Base-by-base conservation (phyloP, 2,329 filamentous ascomycete genomes). In the Talaromyces piceae region DNA sequence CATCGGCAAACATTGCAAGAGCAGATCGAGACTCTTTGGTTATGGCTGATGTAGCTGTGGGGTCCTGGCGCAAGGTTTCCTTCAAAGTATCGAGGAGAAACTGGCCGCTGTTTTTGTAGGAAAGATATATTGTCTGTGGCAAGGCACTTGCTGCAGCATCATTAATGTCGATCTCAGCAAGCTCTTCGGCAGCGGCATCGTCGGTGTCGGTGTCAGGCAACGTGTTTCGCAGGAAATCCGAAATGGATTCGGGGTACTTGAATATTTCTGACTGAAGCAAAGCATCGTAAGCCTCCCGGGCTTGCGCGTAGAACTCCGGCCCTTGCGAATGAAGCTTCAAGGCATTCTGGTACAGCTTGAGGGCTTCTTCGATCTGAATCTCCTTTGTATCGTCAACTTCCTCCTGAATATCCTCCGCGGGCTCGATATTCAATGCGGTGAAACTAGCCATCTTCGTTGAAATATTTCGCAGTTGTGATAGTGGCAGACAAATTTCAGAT, bases 311-410 rank as follows among this genome's bases (percentile, higher is more conserved):
- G 49, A 83, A 87, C 16, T 74, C 73, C 0, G 87, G 83, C 2
- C 93, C 91, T 70, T 95, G 89, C 1, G 91, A 86, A 65, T 98
- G 93, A 58, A 91, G 82, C 67, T 91, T 95, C 52, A 98, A 74
- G 44, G 93, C 93, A 60, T 79, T 85, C 64, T 97, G 91, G 66
- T 96, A 98, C 30, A 91, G 81, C 71, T 96, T 97, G 56, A 98
- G 76, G 45, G 93, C 91, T 72, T 98, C 93, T 63, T 98, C 93
- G 63, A 97, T 91, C 77, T 95, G 91, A 48, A 98, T 83, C 69
- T 97, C 91, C 67, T 91, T 93, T 28, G 91, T 95, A 62, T 93
- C 90, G 67, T 98, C 93, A 63, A 95, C 76, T 70, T 96, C 91
- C 61, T 95, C 88, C 65, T 95, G 90, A 57, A 86, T 76, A 52